Evolutionary conservation across 495 filamentous ascomycete genomes (phyloP), one percentile per base, ranked within the genome.

Genomic region (Penicillium dipodomyicola): DNA sequence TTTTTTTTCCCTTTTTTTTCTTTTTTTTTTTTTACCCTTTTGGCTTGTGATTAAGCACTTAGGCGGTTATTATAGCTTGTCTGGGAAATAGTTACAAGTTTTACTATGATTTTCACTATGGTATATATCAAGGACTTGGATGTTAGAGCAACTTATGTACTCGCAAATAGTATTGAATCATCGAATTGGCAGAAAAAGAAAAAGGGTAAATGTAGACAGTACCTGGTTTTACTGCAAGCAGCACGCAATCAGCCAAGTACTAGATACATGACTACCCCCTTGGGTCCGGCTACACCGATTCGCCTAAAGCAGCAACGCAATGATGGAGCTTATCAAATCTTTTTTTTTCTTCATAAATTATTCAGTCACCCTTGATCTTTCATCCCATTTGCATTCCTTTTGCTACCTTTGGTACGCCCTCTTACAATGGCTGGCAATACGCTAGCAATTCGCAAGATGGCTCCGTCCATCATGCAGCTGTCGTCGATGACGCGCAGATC

Each of bases 401-500:
- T 56, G 33, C 40, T 52, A 51, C 52, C 14, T 44, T 32, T 49
- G 46, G 52, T 54, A 44, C 27, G 37, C n/a, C 44, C 58, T 54
- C 49, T 58, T 59, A 73, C 62, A 65, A 74, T 76, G 73, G 72
- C 71, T 72, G 72, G 72, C 72, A 71, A 59, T 55, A 64, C 70
- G 58, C 70, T 72, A 61, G 73, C 72, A 52, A 67, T 75, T 58
- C 71, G 73, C 29, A 72, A 66, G 63, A 69, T 67, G 45, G 61
- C 69, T 17, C 63, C 63, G 43, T 73, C 73, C 37, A 67, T 64
- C 49, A 72, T 73, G 67, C 69, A 71, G 63, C 60, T 73, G 59
- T 73, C 71, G 49, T 69, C 71, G 58, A 63, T 74, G 67, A 74
- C 72, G 63, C 73, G 73, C 66, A 66, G 69, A 60, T 68, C 72